Conservation (phyloP, 2,329 filamentous ascomycete species). For the Hypomyces rosellus region DNA sequence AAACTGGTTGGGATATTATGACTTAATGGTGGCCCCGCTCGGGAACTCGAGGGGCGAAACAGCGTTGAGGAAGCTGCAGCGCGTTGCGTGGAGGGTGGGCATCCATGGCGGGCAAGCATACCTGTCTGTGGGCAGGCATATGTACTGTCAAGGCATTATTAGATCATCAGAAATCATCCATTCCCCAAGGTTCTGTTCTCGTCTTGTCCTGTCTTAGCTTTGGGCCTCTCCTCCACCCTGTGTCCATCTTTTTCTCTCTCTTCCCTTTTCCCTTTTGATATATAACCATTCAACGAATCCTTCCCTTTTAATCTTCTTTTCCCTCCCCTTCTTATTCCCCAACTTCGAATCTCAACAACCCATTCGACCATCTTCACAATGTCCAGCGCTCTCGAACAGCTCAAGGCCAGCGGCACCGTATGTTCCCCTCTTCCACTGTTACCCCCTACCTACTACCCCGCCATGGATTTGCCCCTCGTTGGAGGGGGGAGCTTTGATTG, state of each 20-base stretch:
- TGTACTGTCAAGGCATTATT: background rate
- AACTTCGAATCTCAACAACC: conserved; percentile 11
- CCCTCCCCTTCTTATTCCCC: background rate
- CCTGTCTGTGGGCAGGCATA: too few relatives aligned
- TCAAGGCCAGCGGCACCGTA: conserved; percentile 96
- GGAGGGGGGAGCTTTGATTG: background rate
- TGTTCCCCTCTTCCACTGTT: conserved; percentile 40
- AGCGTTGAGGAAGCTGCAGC: background rate
- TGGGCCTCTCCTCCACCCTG: too few relatives aligned
- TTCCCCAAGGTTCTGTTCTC: background rate
- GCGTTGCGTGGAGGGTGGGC: too few relatives aligned
- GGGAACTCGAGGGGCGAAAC: conserved; percentile 6
- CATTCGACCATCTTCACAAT: conserved; percentile 41
- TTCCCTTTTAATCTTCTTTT: background rate
- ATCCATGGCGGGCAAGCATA: too few relatives aligned
- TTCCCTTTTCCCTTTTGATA: too few relatives aligned
- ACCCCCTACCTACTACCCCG: conserved; percentile 5
- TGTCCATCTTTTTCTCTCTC: too few relatives aligned
- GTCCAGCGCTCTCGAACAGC: conserved; percentile 88
- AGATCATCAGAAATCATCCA: background rate
- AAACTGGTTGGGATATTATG: conserved; percentile 3
- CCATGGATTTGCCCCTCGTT: conserved; percentile 3
- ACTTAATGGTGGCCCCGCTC: conserved; percentile 13
- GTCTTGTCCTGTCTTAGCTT: background rate
- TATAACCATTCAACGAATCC: too few relatives aligned